Base-by-base conservation (phyloP, 129 eudicot genomes). In the Dittrichia graveolens region DNA sequence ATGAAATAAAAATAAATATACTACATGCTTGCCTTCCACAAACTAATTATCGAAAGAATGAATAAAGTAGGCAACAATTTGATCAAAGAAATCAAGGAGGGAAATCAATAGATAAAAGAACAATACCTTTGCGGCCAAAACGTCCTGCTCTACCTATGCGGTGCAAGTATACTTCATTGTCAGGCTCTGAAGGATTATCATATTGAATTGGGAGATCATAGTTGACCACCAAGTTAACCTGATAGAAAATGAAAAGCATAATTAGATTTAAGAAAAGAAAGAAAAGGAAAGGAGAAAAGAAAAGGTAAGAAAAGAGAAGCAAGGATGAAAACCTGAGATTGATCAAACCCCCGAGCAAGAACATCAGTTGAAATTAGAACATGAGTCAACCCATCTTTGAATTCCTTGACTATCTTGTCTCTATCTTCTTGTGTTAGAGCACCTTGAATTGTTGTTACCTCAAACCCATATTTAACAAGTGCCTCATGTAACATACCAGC, bases 81-180 rank as follows among this genome's bases (percentile, higher is more conserved):
- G 2, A 24, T 24, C 31, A 24, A 24, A 24, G 2, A 24, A 24
- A 24, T 0, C 31, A 2, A 24, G 31, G 31, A 24, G 31, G 0
- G 31, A 24, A 46, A 31, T 14, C 43, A 46, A 13, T 0, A 55
- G 2, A 41, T 19, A 7, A 43, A 47, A 57, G 10, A 77, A 13
- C n/a, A 57, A 37, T 82, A 88, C 92, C 95, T 74, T 86, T 91
- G 65, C 97, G 88, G 56, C 97, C 97, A 84, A 91, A 91, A 15
- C 95, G 87, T 14, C 97, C 97, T n/a, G 95, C 92, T 78, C 97
- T 81, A 18, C 97, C 97, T 13, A 91, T 89, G 61, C 95, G 85
- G 68, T 91, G 97, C 79, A 91, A 78, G 82, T 91, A 91, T 12
- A 84, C 90, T 76, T 91, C 92, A 68, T 68, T 69, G 55, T 91